Conservation (phyloP, 768 basidiomycete genomes). For the Amanita inopinata region DNA sequence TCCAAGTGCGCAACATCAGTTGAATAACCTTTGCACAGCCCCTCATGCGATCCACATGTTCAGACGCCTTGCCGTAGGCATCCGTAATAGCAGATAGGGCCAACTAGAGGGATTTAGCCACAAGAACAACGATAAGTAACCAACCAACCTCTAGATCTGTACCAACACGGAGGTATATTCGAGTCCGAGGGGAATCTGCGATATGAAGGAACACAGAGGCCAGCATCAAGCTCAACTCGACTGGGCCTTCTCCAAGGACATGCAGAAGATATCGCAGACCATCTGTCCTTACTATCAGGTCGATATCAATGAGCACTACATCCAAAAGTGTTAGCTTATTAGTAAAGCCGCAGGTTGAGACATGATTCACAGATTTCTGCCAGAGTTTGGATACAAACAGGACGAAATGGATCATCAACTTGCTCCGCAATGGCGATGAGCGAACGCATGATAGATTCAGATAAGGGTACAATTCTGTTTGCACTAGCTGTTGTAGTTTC, state of each 20-base stretch:
- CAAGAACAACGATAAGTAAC: conserved; percentile 10
- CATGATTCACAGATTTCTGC: conserved; percentile 72
- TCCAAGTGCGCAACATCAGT: conserved; percentile 85
- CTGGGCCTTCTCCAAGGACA: conserved; percentile 82
- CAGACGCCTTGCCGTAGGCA: conserved; percentile 75
- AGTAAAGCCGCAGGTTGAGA: not conserved
- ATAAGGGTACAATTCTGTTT: conserved; percentile 46
- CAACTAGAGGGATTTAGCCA: conserved; percentile 36
- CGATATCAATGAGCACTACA: conserved; percentile 81
- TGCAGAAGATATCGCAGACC: conserved; percentile 83
- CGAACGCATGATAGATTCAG: conserved; percentile 74
- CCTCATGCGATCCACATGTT: conserved; percentile 72
- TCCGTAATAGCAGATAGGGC: conserved; percentile 87
- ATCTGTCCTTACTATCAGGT: conserved; percentile 69
- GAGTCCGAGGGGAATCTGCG: conserved; percentile 75
- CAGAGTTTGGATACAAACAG: conserved; percentile 77
- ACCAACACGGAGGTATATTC: conserved; percentile 70
- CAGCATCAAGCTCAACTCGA: conserved; percentile 70
- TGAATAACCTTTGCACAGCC: conserved; percentile 71
- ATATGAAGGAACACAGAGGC: conserved; percentile 76
- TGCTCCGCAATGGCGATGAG: conserved; percentile 92
- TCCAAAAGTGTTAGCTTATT: conserved; percentile 4
- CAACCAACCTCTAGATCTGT: conserved; percentile 79
- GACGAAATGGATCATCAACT: conserved; percentile 79
- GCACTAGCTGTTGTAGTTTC: conserved; percentile 34